Conservation (phyloP, 1,139 yeast genomes). For the Pichia inconspicua region DNA sequence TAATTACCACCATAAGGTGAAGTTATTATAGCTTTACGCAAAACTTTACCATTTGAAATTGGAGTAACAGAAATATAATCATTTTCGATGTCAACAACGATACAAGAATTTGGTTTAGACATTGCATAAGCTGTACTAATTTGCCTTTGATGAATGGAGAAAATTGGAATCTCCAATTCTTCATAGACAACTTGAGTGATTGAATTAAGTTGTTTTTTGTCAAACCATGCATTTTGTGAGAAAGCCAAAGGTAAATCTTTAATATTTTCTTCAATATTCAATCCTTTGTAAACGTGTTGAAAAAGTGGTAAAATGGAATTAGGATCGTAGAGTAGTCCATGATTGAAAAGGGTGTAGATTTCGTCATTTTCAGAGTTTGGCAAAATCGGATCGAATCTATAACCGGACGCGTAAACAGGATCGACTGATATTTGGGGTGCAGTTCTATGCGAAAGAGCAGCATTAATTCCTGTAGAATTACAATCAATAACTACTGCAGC, state of each 20-base stretch:
- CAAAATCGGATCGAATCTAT: conserved; percentile 10
- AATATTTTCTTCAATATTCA: conserved; percentile 33
- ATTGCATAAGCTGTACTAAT: conserved; percentile 61
- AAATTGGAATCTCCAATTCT: conserved; percentile 54
- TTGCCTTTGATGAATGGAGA: conserved; percentile 63
- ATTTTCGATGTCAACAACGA: conserved; percentile 64
- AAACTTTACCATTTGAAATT: conserved; percentile 60
- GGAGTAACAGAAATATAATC: conserved; percentile 60
- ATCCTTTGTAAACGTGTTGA: conserved; percentile 46
- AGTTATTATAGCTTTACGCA: conserved; percentile 51
- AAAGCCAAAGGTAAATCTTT: conserved; percentile 55
- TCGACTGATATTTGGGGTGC: conserved; percentile 54
- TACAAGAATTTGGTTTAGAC: conserved; percentile 54
- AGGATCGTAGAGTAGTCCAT: conserved; percentile 62
- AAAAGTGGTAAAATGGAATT: conserved; percentile 53
- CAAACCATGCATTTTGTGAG: conserved; percentile 60
- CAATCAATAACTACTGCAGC: conserved; percentile 61
- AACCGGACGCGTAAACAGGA: conserved; percentile 39
- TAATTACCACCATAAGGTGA: conserved; percentile 67
- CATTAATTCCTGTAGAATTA: conserved; percentile 58
- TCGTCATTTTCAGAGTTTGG: conserved; percentile 5
- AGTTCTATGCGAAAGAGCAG: conserved; percentile 63
- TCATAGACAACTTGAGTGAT: conserved; percentile 61
- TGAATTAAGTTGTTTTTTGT: conserved; percentile 42
- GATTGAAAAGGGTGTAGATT: conserved; percentile 54